Conservation (phyloP, 495 filamentous ascomycete species). For the Aspergillus campestris region DNA sequence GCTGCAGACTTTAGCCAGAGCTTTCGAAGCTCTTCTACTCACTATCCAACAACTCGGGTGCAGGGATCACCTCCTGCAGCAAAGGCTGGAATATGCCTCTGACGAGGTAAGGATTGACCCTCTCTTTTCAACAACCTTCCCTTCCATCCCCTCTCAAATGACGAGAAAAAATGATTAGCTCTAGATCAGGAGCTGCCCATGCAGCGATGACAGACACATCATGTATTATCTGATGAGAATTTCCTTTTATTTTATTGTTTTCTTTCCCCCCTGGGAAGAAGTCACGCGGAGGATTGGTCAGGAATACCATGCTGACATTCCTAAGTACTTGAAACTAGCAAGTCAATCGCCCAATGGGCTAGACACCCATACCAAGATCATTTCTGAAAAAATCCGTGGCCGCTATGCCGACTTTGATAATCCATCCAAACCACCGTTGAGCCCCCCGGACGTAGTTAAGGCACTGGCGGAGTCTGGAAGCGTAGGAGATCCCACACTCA, state of each 20-base stretch:
- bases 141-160: constrained; percentile 29
- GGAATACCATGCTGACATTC: constrained; percentile 5
- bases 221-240: constrained; percentile 46
- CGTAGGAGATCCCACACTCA: constrained; percentile 34
- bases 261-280: background rate
- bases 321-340: constrained; percentile 23
- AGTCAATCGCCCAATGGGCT: constrained; percentile 20
- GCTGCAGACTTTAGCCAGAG: constrained; percentile 35
- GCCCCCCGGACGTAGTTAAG: constrained; percentile 38
- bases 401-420: constrained; percentile 7
- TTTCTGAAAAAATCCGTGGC: constrained; percentile 18
- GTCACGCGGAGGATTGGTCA: background rate
- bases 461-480: constrained; percentile 33
- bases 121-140: constrained; percentile 1
- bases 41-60: constrained; percentile 37
- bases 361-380: constrained; percentile 25
- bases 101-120: constrained; percentile 36
- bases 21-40: constrained; percentile 42
- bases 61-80: constrained; percentile 36
- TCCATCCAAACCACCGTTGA: constrained; percentile 20
- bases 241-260: constrained; percentile 2
- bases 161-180: constrained; percentile 48
- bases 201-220: constrained; percentile 43
- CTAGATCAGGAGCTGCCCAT: constrained; percentile 49
- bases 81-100: constrained; percentile 32